Percentiles rank a stretch among this genome's conserved stretches.
Evolutionary conservation across 1,284 basidiomycete genomes (phyloP).

Genomic region (Ganoderma boninense): DNA sequence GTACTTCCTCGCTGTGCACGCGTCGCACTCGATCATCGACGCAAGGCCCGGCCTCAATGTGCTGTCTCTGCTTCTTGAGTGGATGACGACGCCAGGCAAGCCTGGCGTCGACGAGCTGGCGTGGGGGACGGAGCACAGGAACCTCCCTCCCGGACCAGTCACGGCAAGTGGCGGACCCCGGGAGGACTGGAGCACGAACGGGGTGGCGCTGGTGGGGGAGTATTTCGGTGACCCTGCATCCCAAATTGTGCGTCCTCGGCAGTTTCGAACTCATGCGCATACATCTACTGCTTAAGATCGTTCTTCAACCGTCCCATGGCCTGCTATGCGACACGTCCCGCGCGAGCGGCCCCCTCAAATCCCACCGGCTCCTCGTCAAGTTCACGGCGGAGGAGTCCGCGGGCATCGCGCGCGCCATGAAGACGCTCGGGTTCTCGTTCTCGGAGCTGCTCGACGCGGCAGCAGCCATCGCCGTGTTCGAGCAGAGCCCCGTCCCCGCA

Average conservation of each 20-base stretch:
- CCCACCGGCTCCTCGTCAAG: not conserved
- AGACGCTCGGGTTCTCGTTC: too few species aligned
- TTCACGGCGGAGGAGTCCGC: not conserved
- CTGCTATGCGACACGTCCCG: not conserved
- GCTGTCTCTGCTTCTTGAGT: not conserved
- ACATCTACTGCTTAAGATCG: too few species aligned
- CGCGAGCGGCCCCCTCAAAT: not conserved
- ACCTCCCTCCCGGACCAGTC: conserved; percentile 22
- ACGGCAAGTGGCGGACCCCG: conserved; percentile 17
- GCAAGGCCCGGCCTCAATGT: not conserved
- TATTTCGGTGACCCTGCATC: not conserved
- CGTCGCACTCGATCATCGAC: not conserved
- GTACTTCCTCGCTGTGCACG: not conserved
- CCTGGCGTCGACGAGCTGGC: too few species aligned
- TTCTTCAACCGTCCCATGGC: not conserved
- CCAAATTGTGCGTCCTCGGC: not conserved
- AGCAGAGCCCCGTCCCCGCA: too few species aligned
- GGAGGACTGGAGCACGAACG: conserved; percentile 14
- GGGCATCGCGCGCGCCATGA: not conserved
- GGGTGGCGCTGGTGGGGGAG: not conserved
- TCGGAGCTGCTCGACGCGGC: too few species aligned
- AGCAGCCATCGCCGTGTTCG: too few species aligned
- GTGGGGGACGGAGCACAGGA: conserved; percentile 23
- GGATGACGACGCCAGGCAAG: not conserved
- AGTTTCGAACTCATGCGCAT: not conserved